Evolutionary conservation across 495 filamentous ascomycete genomes (phyloP), one percentile per base, ranked within the genome.

Genomic region (Aspergillus kassunensis): DNA sequence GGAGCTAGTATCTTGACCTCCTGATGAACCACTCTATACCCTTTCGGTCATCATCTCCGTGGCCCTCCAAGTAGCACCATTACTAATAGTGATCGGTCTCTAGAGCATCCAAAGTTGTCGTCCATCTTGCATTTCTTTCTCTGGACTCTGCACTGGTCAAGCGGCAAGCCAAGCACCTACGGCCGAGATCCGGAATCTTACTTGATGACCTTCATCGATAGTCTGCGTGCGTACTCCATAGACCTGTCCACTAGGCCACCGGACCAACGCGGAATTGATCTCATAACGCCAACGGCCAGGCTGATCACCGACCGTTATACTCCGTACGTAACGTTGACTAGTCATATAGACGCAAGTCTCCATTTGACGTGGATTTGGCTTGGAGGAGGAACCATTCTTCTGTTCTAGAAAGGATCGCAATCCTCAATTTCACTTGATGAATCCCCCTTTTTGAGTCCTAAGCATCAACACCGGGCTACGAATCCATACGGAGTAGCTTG

Each of bases 21-120:
- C 29, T 53, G 35, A 47, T 23, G 36, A 45, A 25, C 34, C 34
- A 12, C 19, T 3, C 51, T 44, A 52, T 23, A 44, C 52, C 37
- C 31, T 42, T 52, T 62, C 51, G 53, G 60, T 49, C 31, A 53
- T 54, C 52, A 60, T 51, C 49, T 55, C 33, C 51, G 42, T 52
- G 42, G 48, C 33, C 52, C 21, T 39, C 55, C 9, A n/a, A 43
- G 41, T 13, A 29, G 12, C 41, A 43, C 6, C 13, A 2, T 42
- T 27, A 42, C 15, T 29, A 43, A 15, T 36, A 27, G 9, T 23
- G 20, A 5, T 25, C 13, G 4, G 19, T 41, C 16, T 23, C 39
- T 24, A 20, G 9, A 20, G 9, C 9, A 9, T 27, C 20, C 39
- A 21, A 20, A 11, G 3, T 19, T 29, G 43, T 10, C 15, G 21